Conservation (phyloP, 148 eudicot species). For the Rhododendron simsii region DNA sequence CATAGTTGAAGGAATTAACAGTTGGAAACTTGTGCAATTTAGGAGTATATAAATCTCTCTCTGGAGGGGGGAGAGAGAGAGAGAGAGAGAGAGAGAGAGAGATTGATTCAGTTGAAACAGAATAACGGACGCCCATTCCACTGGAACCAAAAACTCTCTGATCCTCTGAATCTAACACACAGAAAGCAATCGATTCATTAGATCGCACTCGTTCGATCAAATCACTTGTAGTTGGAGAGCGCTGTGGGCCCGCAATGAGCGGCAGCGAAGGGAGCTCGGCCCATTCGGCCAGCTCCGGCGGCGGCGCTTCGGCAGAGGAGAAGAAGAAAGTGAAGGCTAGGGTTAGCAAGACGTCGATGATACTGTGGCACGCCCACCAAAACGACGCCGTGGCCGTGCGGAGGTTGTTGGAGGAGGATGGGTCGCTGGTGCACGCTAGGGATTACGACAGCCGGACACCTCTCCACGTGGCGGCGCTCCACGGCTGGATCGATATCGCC, state of each 20-base stretch:
- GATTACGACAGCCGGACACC: slow-evolving; percentile 93
- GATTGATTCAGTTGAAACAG: neutral
- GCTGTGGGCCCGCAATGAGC: slow-evolving; percentile 39
- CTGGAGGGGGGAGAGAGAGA: neutral
- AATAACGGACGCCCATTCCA: neutral
- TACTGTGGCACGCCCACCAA: slow-evolving; percentile 96
- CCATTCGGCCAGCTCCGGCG: slow-evolving; percentile 14
- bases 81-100: neutral
- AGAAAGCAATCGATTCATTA: neutral
- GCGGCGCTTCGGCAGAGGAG: slow-evolving; percentile 19
- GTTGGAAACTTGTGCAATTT: too few relatives aligned
- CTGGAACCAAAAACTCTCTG: neutral
- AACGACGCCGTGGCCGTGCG: slow-evolving; percentile 67
- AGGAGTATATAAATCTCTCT: too few relatives aligned
- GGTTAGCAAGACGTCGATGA: slow-evolving; percentile 78
- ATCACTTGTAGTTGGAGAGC: too few relatives aligned
- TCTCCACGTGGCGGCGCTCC: slow-evolving; percentile 85
- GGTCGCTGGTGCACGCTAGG: slow-evolving; percentile 59
- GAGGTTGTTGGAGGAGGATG: slow-evolving; percentile 85
- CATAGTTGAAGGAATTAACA: too few relatives aligned
- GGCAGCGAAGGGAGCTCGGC: slow-evolving; percentile 50
- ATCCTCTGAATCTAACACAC: neutral
- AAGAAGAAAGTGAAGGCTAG: slow-evolving; percentile 71
- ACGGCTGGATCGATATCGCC: slow-evolving; percentile 89
- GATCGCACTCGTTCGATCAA: neutral